Conservation (phyloP, 352 stramenopile species). For the Salisapilia sapeloensis region DNA sequence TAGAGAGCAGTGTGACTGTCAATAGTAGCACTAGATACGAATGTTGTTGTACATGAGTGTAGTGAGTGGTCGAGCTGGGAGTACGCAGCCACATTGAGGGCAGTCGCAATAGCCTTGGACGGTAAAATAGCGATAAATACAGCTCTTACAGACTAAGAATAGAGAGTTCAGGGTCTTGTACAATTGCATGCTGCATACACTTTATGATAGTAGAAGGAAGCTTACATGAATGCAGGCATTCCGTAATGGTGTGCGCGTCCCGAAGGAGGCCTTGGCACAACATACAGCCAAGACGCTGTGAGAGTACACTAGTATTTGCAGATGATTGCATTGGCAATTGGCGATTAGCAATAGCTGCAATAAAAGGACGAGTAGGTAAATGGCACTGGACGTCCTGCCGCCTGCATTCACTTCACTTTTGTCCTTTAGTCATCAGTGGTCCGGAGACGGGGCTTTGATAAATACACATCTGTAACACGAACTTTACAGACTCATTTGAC, state of each 20-base stretch:
- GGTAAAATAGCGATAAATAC: slow-evolving; percentile 64
- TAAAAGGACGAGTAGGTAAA: too few relatives aligned
- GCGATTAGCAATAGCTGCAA: too few relatives aligned
- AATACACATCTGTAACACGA: too few relatives aligned
- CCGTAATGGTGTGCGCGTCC: slow-evolving; percentile 63
- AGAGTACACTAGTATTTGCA: too few relatives aligned
- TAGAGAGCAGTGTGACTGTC: slow-evolving; percentile 2
- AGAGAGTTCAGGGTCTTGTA: background rate
- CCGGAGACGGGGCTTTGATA: too few relatives aligned
- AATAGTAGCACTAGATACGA: background rate
- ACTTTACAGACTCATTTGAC: too few relatives aligned
- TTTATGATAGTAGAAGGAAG: background rate
- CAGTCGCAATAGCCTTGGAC: slow-evolving; percentile 35
- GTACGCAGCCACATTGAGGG: slow-evolving; percentile 33
- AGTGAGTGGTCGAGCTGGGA: slow-evolving; percentile 33
- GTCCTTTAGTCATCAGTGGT: too few relatives aligned
- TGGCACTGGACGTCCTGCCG: too few relatives aligned
- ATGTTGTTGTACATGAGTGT: slow-evolving; percentile 34
- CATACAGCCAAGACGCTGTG: slow-evolving; percentile 41
- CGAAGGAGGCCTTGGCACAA: slow-evolving; percentile 50
- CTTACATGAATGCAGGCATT: slow-evolving; percentile 72
- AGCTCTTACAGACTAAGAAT: slow-evolving; percentile 64
- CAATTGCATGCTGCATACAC: background rate
- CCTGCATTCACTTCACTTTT: too few relatives aligned
- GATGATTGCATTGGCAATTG: too few relatives aligned